Conservation (phyloP, 345 rosid species). For the Syzygium grande region DNA sequence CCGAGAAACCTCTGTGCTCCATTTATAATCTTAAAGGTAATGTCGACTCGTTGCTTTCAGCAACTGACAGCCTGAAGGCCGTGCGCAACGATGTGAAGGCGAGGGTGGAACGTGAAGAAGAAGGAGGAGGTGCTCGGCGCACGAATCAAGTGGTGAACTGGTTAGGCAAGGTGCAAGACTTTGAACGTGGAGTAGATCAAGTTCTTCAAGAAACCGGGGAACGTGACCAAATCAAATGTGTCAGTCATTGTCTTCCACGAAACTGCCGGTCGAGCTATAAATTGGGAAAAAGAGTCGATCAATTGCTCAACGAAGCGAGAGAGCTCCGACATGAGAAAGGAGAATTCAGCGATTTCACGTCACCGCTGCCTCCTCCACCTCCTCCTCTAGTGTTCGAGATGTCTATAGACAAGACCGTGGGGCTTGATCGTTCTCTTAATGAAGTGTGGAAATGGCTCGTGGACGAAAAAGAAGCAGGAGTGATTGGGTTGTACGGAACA, state of each 20-base stretch:
- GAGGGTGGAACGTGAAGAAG: neutral
- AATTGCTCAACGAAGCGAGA: neutral
- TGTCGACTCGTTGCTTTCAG: accelerated
- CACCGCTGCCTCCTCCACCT: accelerated
- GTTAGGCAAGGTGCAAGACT: neutral
- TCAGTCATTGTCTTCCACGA: neutral
- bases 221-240: neutral
- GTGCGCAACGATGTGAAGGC: accelerated
- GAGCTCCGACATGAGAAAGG: neutral
- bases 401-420: neutral
- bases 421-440: accelerated
- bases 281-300: neutral
- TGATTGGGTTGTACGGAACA: neutral
- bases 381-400: no score
- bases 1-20: neutral
- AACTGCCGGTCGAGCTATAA: neutral
- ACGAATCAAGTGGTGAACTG: neutral
- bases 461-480: neutral
- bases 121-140: neutral
- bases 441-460: neutral
- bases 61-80: neutral
- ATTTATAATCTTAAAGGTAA: neutral
- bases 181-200: neutral
- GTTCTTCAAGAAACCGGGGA: neutral
- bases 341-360: neutral